A percentile compares a stretch with the other conserved stretches of the same genome.
Conservation (phyloP, 306 rosid species). For the Vigna angularis region DNA sequence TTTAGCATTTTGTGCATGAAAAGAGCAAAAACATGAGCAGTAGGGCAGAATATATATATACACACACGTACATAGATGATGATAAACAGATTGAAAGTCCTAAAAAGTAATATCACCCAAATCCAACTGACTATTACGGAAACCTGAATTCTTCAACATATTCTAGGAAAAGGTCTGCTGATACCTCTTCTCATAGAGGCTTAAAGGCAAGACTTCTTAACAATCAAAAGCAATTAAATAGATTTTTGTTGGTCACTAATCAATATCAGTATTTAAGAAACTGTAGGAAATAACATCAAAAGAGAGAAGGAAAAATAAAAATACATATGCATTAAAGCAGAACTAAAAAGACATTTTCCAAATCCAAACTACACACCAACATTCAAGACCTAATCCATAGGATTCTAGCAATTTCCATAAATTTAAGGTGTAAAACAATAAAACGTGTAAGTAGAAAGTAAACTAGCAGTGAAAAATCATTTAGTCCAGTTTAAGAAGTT, state of each 20-base stretch:
- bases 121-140: not conserved
- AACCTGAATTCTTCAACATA: constrained; percentile 14
- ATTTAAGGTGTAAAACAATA: not conserved
- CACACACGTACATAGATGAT: not conserved
- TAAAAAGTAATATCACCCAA: constrained; percentile 7
- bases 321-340: not conserved
- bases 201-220: not conserved
- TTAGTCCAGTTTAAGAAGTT: not conserved
- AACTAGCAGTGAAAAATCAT: not conserved
- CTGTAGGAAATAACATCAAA: not conserved
- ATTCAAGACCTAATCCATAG: not conserved
- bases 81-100: constrained; percentile 9
- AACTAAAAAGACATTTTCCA: not conserved
- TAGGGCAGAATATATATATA: not conserved
- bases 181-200: not conserved
- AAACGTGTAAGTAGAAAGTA: not conserved
- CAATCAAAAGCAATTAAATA: constrained; percentile 15
- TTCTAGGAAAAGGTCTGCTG: not conserved
- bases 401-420: not conserved
- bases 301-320: not conserved
- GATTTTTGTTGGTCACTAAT: not conserved
- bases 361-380: not conserved
- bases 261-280: not conserved
- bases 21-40: constrained; percentile 13
- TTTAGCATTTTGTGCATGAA: constrained; percentile 23